phyloP scores from a whole-genome alignment of 2,329 filamentous ascomycete species.

The Pseudogymnoascus sp. region DNA sequence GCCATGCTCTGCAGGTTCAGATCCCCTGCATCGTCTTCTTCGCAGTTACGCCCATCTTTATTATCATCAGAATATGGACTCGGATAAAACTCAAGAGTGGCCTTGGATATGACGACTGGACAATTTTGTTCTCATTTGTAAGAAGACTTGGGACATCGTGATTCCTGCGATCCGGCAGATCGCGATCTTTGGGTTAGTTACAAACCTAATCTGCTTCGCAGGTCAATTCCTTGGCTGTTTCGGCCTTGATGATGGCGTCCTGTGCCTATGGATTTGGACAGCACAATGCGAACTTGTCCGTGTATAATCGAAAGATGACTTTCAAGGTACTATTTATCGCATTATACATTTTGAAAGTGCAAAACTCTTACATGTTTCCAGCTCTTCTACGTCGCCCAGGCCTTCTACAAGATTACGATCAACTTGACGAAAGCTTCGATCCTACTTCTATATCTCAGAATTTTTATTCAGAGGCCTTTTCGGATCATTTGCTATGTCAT shows the following conservation, averaged over 20 bases:
- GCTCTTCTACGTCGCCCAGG: conserved; percentile 45
- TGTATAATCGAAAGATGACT: conserved; percentile 30
- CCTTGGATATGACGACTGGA: conserved; percentile 37
- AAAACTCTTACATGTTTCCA: conserved; percentile 20
- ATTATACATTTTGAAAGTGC: neutral
- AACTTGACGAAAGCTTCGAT: conserved; percentile 47
- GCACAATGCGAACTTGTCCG: conserved; percentile 32
- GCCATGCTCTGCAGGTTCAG: conserved; percentile 25
- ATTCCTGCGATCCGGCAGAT: conserved; percentile 10
- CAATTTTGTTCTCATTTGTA: conserved; percentile 37
- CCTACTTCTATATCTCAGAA: conserved; percentile 45
- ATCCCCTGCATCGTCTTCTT: conserved; percentile 42
- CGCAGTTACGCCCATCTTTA: conserved; percentile 35
- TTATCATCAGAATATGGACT: conserved; percentile 35
- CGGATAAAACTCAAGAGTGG: conserved; percentile 32
- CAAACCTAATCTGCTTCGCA: conserved; percentile 17
- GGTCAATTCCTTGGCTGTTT: conserved; percentile 32
- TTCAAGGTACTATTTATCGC: conserved; percentile 25
- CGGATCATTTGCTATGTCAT: conserved; percentile 36
- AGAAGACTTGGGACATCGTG: conserved; percentile 12
- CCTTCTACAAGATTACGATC: conserved; percentile 47
- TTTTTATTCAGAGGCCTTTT: conserved; percentile 43
- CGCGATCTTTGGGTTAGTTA: neutral
- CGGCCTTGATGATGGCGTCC: conserved; percentile 23
- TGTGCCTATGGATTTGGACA: conserved; percentile 38